Base-by-base conservation (phyloP, 202 grass and related monocot species). In the Panicum hallii region DNA sequence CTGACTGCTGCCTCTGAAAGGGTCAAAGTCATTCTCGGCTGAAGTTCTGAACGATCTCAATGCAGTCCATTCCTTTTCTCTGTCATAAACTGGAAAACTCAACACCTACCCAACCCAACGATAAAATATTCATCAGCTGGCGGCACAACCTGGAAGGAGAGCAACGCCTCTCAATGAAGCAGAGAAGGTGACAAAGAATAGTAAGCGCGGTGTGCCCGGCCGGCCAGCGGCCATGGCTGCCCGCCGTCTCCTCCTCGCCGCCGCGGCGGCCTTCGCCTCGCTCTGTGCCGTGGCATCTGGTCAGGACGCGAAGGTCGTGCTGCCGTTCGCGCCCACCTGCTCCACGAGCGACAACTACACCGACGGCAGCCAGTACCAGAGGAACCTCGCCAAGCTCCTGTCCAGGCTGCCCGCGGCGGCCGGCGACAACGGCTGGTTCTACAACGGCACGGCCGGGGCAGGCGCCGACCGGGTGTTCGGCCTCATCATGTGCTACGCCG, bases 351-450 rank as follows among this genome's bases (percentile, higher is more conserved):
- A 4, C 14, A 45, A 72, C 78, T 82, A 86, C 67, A 79, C 73
- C 0, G 20, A 5, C 15, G 47, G 23, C 20, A 79, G 73, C 74
- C 32, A 30, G 8, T 87, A 74, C 58, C 5, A 70, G 4, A 28
- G 34, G 74, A 90, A 87, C 70, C 79, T 90, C 22, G 32, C 74
- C 16, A 9, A 72, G 32, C 60, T 90, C n/a, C 74, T 90, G 2
- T 0, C 23, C 13, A n/a, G 43, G 23, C 74, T 90, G 45, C 23
- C 88, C 3, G 0, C 5, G 16, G 32, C 30, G 0, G 46, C 88
- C 5, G 3, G 6, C 4, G 22, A 38, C 50, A 65, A 73, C 66
- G 23, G 53, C 2, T 67, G 79, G 54, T 87, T 78, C 84, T 34
- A 74, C 56, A 87, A 67, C 3, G 9, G 36, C n/a, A 80, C 20